Evolutionary conservation across 352 stramenopile species (phyloP), one percentile per base, ranked within the genome.

Genomic region (Plasmopara halstedii): DNA sequence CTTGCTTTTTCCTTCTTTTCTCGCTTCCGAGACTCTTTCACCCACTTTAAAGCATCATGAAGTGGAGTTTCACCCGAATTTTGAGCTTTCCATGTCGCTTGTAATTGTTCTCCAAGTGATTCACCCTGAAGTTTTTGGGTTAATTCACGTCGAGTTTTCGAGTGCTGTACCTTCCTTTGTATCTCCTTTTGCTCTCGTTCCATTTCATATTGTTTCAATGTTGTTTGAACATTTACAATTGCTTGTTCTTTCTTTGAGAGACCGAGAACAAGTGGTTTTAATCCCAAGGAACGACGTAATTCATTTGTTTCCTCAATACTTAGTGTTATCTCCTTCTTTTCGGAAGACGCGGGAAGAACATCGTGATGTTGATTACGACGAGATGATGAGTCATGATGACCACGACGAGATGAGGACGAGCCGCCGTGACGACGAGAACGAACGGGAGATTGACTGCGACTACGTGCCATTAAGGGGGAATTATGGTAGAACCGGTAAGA

Each of bases 241-340:
- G 69, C 67, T 23, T 64, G 50, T 11, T 80, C 59, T 11, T 67
- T 70, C 49, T 75, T 81, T 2, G 56, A 70, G 0, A 62, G 54
- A 6, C 64, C 68, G 3, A 80, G 52, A 1, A 61, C 68, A 8
- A 93, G 67, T 29, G 78, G 81, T 38, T 93, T 93, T 25, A 93
- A 58, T 0, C 81, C 81, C 32, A 93, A 55, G 10, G 72, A 71
- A 9, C 66, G 21, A 43, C 81, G 81, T 42, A 93, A 42, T 29
- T 67, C 67, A 60, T 93, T 93, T 23, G 78, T 93, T 52, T 90
- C 81, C 33, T 93, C 78, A 46, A 93, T 65, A 38, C 72, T 90
- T 49, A 90, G 73, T 13, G 74, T 83, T 37, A 88, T 83, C 54
- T 93, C 81, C 48, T 85, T 81, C 22, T 87, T 72, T 7, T 67